phyloP scores from a whole-genome alignment of 495 filamentous ascomycete species.

The Lasiosphaeris hirsuta region DNA sequence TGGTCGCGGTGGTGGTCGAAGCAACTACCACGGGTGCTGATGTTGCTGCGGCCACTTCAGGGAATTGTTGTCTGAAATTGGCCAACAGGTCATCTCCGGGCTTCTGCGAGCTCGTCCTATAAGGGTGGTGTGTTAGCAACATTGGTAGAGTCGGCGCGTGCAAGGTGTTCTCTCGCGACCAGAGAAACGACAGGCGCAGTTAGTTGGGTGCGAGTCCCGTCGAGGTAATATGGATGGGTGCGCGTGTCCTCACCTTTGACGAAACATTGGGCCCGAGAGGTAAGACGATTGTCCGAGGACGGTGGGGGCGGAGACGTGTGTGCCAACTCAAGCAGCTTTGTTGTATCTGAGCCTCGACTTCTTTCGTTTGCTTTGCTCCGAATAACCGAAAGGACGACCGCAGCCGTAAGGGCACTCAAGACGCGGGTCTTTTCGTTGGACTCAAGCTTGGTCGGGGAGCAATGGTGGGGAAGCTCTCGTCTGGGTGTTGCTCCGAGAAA shows the following conservation, averaged over 20 bases:
- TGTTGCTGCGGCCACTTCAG: slow-evolving; percentile 51
- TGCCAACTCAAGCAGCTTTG: neutral
- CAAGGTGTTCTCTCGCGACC: neutral
- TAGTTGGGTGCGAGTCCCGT: neutral
- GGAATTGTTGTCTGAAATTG: slow-evolving; percentile 77
- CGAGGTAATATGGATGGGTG: neutral
- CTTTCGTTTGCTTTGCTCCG: neutral
- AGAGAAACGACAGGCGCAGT: neutral
- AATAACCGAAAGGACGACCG: neutral
- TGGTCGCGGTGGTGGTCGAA: slow-evolving; percentile 35
- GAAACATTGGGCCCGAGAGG: slow-evolving; percentile 33
- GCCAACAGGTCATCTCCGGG: slow-evolving; percentile 79
- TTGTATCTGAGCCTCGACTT: neutral
- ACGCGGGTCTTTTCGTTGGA: slow-evolving; percentile 1
- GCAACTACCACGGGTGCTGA: slow-evolving; percentile 31
- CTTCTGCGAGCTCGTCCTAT: slow-evolving; percentile 80
- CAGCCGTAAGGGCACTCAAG: neutral
- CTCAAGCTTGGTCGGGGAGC: slow-evolving; percentile 9
- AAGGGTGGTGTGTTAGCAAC: slow-evolving; percentile 23
- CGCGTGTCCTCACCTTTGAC: slow-evolving; percentile 30
- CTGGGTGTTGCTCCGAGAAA: neutral
- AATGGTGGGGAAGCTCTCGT: slow-evolving; percentile 10
- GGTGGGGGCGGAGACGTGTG: neutral
- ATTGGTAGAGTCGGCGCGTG: neutral
- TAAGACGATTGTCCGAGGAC: neutral